Conservation (phyloP, 805 yeast genomes). For the Candida ortonii region DNA sequence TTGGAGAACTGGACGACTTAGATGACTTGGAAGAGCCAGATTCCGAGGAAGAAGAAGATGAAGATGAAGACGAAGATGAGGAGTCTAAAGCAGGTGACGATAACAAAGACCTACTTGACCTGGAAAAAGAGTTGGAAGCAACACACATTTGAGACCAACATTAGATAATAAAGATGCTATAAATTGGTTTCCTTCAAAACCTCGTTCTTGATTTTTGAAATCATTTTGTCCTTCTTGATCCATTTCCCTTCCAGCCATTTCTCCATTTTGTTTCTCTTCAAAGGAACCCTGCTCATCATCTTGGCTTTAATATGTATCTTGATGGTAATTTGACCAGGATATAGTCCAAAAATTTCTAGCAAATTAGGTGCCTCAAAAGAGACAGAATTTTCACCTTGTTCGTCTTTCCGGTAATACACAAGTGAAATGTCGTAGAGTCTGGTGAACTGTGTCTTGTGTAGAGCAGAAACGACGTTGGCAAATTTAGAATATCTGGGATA, state of each 20-base stretch:
- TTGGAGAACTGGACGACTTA: slow-evolving; percentile 85
- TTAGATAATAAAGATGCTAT: slow-evolving; percentile 1
- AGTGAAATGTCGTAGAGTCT: slow-evolving; percentile 58
- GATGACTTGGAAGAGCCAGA: slow-evolving; percentile 90
- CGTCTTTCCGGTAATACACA: slow-evolving; percentile 36
- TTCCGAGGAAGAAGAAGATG: slow-evolving; percentile 67
- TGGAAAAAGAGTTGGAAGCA: slow-evolving; percentile 53
- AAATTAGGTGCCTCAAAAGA: slow-evolving; percentile 37
- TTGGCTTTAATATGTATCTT: slow-evolving; percentile 48
- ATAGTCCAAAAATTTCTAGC: slow-evolving; percentile 35
- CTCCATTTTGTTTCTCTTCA: slow-evolving; percentile 54
- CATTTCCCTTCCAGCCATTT: slow-evolving; percentile 76
- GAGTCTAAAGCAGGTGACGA: slow-evolving; percentile 51
- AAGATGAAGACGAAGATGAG: slow-evolving; percentile 52
- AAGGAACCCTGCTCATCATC: slow-evolving; percentile 46
- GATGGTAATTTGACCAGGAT: slow-evolving; percentile 33
- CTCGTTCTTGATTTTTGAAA: slow-evolving; percentile 37
- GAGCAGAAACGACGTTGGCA: slow-evolving; percentile 44
- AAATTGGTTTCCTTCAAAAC: slow-evolving; percentile 9
- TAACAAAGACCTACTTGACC: slow-evolving; percentile 39
- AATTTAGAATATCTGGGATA: slow-evolving; percentile 76
- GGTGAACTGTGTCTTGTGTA: slow-evolving; percentile 39
- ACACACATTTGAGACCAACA: slow-evolving; percentile 22
- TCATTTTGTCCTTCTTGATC: slow-evolving; percentile 61
- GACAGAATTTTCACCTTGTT: slow-evolving; percentile 8